A percentile compares a stretch with the other conserved stretches of the same genome.
These are phyloP conservation scores for Nothophaeocryptopus gaeumannii DNA, from an alignment of 2,329 filamentous ascomycete genomes.

Conservation along the genomic window DNA sequence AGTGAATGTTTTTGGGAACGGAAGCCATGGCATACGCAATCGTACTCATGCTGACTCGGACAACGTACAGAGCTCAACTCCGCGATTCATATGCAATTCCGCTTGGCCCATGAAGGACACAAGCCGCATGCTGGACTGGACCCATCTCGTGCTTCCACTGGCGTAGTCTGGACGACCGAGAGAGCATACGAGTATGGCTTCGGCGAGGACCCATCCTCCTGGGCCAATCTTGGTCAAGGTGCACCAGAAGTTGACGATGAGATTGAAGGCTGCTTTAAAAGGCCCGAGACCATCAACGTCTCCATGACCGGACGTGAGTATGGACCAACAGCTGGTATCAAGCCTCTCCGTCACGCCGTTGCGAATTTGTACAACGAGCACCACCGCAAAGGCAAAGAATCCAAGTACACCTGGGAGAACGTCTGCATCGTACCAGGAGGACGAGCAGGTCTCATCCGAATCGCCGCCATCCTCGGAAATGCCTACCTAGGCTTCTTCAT, in stretches of 20 bases:
- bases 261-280: slow-evolving; percentile 82
- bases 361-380: slow-evolving; percentile 90
- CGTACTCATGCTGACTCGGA: not conserved
- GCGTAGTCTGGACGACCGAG: slow-evolving; percentile 90
- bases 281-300: slow-evolving; percentile 75
- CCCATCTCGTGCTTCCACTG: slow-evolving; percentile 80
- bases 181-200: slow-evolving; percentile 87
- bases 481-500: slow-evolving; percentile 67
- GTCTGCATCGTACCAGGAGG: slow-evolving; percentile 94
- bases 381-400: slow-evolving; percentile 81
- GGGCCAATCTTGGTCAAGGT: slow-evolving; percentile 93
- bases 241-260: slow-evolving; percentile 86
- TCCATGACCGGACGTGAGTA: slow-evolving; percentile 80
- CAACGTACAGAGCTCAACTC: slow-evolving; percentile 67
- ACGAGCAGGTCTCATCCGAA: slow-evolving; percentile 86
- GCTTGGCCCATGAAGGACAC: slow-evolving; percentile 85
- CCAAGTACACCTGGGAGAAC: slow-evolving; percentile 95
- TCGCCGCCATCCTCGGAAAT: slow-evolving; percentile 89
- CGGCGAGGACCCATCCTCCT: slow-evolving; percentile 71
- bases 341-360: slow-evolving; percentile 81
- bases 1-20: not conserved
- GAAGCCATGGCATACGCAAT: not conserved
- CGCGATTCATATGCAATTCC: slow-evolving; percentile 84
- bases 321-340: slow-evolving; percentile 88
- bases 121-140: slow-evolving; percentile 88